A percentile compares a stretch with the other conserved stretches of the same genome.
Conservation (phyloP, 2,329 filamentous ascomycete species). For the Cladosporium sp. region DNA sequence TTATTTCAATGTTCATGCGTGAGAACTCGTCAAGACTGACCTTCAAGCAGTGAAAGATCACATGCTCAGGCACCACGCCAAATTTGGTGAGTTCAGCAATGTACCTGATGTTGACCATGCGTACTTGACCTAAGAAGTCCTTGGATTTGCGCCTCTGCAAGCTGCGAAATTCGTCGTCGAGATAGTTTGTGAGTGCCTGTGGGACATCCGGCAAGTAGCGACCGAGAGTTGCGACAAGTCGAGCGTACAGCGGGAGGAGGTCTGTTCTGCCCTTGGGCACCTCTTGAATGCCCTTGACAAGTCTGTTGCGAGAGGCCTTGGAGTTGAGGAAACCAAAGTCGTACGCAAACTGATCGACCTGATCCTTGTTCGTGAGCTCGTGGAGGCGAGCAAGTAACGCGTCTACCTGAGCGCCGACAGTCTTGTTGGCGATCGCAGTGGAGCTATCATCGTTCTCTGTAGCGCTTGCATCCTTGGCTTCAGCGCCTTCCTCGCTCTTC, state of each 20-base stretch:
- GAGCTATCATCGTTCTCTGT: slow-evolving; percentile 76
- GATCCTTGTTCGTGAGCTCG: slow-evolving; percentile 86
- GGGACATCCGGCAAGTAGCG: slow-evolving; percentile 94
- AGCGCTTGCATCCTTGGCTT: slow-evolving; percentile 54
- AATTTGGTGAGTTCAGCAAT: slow-evolving; percentile 97
- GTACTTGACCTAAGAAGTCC: slow-evolving; percentile 91
- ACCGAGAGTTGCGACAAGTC: slow-evolving; percentile 87
- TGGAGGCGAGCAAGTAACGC: slow-evolving; percentile 83
- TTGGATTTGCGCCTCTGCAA: slow-evolving; percentile 96
- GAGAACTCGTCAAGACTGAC: slow-evolving; percentile 97
- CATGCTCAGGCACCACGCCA: slow-evolving; percentile 94
- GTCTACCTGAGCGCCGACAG: slow-evolving; percentile 94
- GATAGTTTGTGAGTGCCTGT: slow-evolving; percentile 84
- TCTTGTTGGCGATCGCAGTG: slow-evolving; percentile 95
- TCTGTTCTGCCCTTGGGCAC: slow-evolving; percentile 93
- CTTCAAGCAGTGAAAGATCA: slow-evolving; percentile 98
- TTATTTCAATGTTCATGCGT: slow-evolving; percentile 98
- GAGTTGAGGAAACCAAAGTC: slow-evolving; percentile 99
- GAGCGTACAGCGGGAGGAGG: slow-evolving; percentile 85
- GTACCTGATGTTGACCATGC: slow-evolving; percentile 94
- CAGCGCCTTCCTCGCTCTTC: slow-evolving; percentile 57
- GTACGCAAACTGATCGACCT: slow-evolving; percentile 86
- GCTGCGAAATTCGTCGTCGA: slow-evolving; percentile 96
- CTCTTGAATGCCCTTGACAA: slow-evolving; percentile 90
- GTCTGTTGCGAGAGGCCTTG: slow-evolving; percentile 90